Evolutionary conservation across 148 eudicot species (phyloP).

Genomic region (Rhododendron ovatum): DNA sequence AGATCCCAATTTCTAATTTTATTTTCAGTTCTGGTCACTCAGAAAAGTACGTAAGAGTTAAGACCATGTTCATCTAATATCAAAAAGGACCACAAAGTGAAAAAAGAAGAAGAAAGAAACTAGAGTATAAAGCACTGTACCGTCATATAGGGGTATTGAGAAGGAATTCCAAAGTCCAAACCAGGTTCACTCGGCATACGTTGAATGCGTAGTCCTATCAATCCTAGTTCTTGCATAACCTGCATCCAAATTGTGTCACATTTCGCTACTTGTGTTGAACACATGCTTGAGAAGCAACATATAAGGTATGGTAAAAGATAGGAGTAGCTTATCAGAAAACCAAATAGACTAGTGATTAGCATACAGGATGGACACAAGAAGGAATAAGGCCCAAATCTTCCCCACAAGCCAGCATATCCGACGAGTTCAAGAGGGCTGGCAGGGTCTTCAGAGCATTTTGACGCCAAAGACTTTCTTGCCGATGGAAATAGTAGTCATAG

Average conservation of each 20-base stretch:
- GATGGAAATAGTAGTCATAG: constrained; percentile 91
- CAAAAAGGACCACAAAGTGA: not conserved
- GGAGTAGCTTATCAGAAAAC: not conserved
- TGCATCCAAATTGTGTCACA: constrained; percentile 21
- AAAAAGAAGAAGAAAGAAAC: not conserved
- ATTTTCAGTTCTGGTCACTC: not conserved
- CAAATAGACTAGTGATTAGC: constrained; percentile 11
- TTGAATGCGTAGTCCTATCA: constrained; percentile 92
- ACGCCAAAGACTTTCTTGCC: constrained; percentile 93
- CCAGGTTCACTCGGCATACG: constrained; percentile 93
- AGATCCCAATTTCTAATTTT: not conserved
- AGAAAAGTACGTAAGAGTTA: not conserved
- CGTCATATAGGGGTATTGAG: constrained; percentile 88
- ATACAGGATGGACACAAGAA: constrained; percentile 96
- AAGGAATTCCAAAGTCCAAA: constrained; percentile 89
- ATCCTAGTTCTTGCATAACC: constrained; percentile 98
- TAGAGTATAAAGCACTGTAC: constrained; percentile 33
- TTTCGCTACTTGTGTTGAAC: not conserved
- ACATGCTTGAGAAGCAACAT: not conserved
- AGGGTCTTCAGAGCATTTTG: constrained; percentile 92
- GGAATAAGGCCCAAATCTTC: constrained; percentile 97
- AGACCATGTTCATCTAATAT: not conserved
- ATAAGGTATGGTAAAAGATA: not conserved
- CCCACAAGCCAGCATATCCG: constrained; percentile 95
- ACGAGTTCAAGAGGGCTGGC: constrained; percentile 87